Conservation (phyloP, 495 filamentous ascomycete species). For the Aspergillus hancockii region DNA sequence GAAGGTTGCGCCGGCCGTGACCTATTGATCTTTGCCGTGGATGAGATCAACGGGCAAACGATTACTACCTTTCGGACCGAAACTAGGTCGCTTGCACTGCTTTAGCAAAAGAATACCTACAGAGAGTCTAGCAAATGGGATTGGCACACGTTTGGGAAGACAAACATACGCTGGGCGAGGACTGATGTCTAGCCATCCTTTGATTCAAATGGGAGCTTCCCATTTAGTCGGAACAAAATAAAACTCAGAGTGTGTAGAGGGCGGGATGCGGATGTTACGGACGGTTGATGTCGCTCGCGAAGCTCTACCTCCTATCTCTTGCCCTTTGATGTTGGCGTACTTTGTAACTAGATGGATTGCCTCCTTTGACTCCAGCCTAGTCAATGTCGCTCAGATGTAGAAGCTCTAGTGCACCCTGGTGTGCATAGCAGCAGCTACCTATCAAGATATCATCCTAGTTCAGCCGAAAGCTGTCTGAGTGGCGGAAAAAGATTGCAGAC, state of each 20-base stretch:
- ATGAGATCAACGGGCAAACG: slow-evolving; percentile 53
- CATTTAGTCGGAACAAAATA: slow-evolving; percentile 49
- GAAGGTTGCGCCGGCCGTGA: slow-evolving; percentile 56
- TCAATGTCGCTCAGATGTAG: slow-evolving; percentile 43
- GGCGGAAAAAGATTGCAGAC: slow-evolving; percentile 36
- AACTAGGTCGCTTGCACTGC: slow-evolving; percentile 35
- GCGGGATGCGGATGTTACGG: slow-evolving; percentile 50
- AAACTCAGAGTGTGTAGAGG: slow-evolving; percentile 20
- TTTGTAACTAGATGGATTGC: slow-evolving; percentile 57
- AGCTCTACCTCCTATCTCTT: slow-evolving; percentile 66
- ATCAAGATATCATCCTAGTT: slow-evolving; percentile 24
- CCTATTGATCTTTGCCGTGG: slow-evolving; percentile 47
- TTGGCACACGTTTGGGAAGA: slow-evolving; percentile 62
- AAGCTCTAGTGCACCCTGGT: slow-evolving; percentile 41
- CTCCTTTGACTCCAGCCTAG: slow-evolving; percentile 57
- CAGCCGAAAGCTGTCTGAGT: slow-evolving; percentile 36
- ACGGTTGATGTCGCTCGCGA: slow-evolving; percentile 60
- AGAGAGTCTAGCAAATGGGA: slow-evolving; percentile 52
- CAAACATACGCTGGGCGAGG: slow-evolving; percentile 66
- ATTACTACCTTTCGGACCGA: slow-evolving; percentile 67
- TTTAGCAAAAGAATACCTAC: slow-evolving; percentile 36
- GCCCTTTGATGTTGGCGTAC: slow-evolving; percentile 65
- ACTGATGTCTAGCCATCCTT: slow-evolving; percentile 63
- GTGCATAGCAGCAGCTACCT: slow-evolving; percentile 30
- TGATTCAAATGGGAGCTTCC: slow-evolving; percentile 61